Base-by-base conservation (phyloP, 2,329 filamentous ascomycete genomes). In the Sarocladiaceae sp. region DNA sequence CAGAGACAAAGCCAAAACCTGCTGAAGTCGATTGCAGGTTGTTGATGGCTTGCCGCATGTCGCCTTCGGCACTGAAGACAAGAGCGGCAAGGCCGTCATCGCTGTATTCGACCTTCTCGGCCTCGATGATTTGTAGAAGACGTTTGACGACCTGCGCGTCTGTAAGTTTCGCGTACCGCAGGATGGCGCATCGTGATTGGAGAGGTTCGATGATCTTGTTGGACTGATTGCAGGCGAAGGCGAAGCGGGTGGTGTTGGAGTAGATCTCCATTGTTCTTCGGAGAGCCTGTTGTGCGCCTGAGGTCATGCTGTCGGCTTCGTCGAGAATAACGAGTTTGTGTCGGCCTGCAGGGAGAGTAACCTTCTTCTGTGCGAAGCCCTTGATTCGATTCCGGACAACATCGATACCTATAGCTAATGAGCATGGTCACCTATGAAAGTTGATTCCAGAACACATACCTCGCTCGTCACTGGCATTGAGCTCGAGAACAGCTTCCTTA, bases 141-240 rank as follows among this genome's bases (percentile, higher is more conserved):
- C 93, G 80, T 69, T 91, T 90, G 43, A 96, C 88, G 20, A 98
- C 82, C 63, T 98, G 91, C 11, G 80, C 83, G 60, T 98, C 93
- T 2, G 91, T 96, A 52, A 98, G 74, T 46, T 91, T 84, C 24
- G 90, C 83, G 65, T 96, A 98, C 48, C 93, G 84, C 45, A 98
- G 77, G 60, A 98, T 97, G 16, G 93, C 93, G 62, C 93, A 98
- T 56, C 93, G 82, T 15, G 90, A 96, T 65, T 98, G 93, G 43
- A 98, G 74, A n/a, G 93, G 93, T 65, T 98, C 93, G 64, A 98
- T 98, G 61, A 98, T 97, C 69, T 97, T 98, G 72, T 97, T 98
- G 50, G 86, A 93, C 70, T 95, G 88, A 64, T 98, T 98, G 73
- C 93, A 98, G 2, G 93, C 93, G 58, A 98, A 98, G 1, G 93